Percentiles rank a stretch among this genome's conserved stretches.
phyloP scores from a whole-genome alignment of 306 rosid species.

The Spatholobus suberectus region DNA sequence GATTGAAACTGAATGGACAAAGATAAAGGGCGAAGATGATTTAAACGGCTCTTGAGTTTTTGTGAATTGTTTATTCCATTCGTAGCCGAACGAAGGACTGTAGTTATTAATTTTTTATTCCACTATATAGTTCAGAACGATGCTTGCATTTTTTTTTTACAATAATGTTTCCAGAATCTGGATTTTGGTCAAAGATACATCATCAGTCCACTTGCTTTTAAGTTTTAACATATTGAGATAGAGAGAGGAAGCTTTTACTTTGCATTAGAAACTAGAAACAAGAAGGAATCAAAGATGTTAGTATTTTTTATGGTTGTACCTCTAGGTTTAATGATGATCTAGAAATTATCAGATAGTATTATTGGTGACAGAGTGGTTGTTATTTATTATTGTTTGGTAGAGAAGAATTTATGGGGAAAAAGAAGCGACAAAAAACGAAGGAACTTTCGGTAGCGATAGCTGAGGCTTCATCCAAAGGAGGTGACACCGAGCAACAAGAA shows the following conservation, averaged over 20 bases:
- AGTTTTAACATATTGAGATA: not conserved
- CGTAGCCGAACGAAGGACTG: not conserved
- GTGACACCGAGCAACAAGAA: constrained; percentile 42
- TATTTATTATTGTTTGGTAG: constrained; percentile 6
- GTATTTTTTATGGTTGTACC: not conserved
- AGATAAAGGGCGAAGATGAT: not conserved
- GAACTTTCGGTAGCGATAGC: constrained; percentile 82
- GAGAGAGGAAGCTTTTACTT: not conserved
- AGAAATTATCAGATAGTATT: not conserved
- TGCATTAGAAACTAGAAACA: not conserved
- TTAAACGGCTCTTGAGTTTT: constrained; percentile 43
- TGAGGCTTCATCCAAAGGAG: constrained; percentile 68
- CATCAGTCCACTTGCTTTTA: constrained; percentile 35
- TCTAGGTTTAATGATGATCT: not conserved
- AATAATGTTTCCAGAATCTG: constrained; percentile 45
- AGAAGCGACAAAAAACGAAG: constrained; percentile 74
- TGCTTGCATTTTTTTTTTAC: constrained; percentile 7
- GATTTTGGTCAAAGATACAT: constrained; percentile 60
- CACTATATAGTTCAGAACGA: constrained; percentile 7
- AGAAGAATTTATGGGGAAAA: constrained; percentile 70
- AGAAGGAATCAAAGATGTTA: not conserved
- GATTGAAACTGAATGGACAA: constrained; percentile 16
- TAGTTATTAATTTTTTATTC: constrained; percentile 32
- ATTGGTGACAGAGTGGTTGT: constrained; percentile 3
- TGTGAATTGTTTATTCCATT: constrained; percentile 20